Conservation (phyloP, 345 rosid species). For the Murraya koenigii region DNA sequence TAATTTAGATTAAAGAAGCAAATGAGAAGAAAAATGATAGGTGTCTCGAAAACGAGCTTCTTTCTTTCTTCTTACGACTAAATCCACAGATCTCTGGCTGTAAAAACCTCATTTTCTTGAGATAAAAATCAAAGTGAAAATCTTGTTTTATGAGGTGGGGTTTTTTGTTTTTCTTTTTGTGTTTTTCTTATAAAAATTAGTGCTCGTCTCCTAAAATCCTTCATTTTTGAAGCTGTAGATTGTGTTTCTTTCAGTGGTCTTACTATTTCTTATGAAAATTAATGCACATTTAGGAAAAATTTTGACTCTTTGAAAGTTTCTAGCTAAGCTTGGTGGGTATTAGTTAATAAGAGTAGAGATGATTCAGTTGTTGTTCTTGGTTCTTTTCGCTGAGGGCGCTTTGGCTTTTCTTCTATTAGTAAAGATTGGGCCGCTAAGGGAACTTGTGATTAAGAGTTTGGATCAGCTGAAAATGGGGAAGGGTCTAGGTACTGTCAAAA, state of each 20-base stretch:
- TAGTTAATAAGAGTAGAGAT: conserved; percentile 32
- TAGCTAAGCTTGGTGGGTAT: conserved; percentile 18
- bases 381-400: conserved; percentile 71
- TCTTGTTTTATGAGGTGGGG: conserved; percentile 8
- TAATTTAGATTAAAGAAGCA: neutral
- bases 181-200: neutral
- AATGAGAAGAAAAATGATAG: neutral
- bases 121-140: neutral
- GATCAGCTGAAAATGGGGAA: conserved; percentile 84
- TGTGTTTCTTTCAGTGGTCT: neutral
- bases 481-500: conserved; percentile 94
- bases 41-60: conserved; percentile 14
- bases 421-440: conserved; percentile 87
- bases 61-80: conserved; percentile 17
- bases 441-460: conserved; percentile 82
- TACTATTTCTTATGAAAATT: conserved; percentile 5
- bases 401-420: conserved; percentile 69
- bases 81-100: conserved; percentile 23
- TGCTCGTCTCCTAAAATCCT: neutral
- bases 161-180: neutral
- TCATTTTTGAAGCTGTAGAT: neutral
- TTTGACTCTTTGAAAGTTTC: conserved; percentile 3
- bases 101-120: conserved; percentile 8
- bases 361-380: conserved; percentile 84
- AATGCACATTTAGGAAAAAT: conserved; percentile 6